These are phyloP conservation scores for Periconia sp. DNA, from an alignment of 2,329 filamentous ascomycete species.

Conservation along the genomic window DNA sequence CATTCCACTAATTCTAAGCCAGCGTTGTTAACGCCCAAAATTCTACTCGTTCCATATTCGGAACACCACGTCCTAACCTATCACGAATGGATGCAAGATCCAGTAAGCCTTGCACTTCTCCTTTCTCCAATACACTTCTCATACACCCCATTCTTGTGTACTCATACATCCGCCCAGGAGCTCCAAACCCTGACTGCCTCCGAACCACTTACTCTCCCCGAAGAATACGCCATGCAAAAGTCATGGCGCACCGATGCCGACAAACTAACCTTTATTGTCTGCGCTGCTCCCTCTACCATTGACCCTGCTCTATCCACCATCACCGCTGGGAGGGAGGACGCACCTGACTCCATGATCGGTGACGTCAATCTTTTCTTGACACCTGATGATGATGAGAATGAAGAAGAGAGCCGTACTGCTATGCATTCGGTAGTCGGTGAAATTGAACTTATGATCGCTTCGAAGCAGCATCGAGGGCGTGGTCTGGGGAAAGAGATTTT, in stretches of 20 bases:
- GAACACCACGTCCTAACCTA: conserved; percentile 79
- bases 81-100: conserved; percentile 89
- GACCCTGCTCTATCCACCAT: conserved; percentile 2
- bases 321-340: conserved; percentile 51
- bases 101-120: conserved; percentile 47
- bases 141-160: neutral
- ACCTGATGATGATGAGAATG: conserved; percentile 21
- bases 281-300: conserved; percentile 36
- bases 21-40: conserved; percentile 68
- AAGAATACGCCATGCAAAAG: conserved; percentile 89
- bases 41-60: conserved; percentile 83
- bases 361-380: conserved; percentile 71
- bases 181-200: conserved; percentile 86
- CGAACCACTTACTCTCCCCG: conserved; percentile 74
- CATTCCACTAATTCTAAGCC: neutral
- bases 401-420: conserved; percentile 1
- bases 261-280: conserved; percentile 91
- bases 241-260: conserved; percentile 81
- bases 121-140: neutral
- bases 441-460: conserved; percentile 84
- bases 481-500: conserved; percentile 70
- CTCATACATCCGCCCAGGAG: conserved; percentile 35
- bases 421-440: conserved; percentile 61
- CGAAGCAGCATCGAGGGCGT: conserved; percentile 55
- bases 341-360: conserved; percentile 51